Conservation (phyloP, 768 basidiomycete genomes). For the Fomitopsis pulvina region DNA sequence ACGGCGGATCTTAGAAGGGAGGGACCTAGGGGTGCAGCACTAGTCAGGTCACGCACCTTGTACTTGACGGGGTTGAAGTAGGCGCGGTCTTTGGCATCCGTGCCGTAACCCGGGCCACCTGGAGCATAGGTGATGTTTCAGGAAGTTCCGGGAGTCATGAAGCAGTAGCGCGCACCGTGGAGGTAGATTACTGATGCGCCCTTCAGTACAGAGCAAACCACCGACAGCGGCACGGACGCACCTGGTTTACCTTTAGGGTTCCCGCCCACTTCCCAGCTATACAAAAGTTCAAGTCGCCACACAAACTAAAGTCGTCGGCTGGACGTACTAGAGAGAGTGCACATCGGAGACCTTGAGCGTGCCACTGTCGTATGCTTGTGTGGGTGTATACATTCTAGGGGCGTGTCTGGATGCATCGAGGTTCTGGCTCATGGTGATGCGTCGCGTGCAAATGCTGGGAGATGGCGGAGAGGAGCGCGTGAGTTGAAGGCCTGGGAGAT, state of each 20-base stretch:
- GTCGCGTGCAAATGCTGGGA: neutral
- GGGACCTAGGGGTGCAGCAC: neutral
- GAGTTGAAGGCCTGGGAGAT: no score
- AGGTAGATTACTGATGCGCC: conserved; percentile 59
- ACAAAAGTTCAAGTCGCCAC: neutral
- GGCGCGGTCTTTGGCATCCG: conserved; percentile 54
- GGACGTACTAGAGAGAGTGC: conserved; percentile 68
- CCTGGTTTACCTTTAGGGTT: conserved; percentile 74
- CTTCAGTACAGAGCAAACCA: neutral
- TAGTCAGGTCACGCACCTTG: conserved; percentile 44
- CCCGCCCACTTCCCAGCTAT: conserved; percentile 77
- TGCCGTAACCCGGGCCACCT: conserved; percentile 83
- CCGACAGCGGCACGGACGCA: conserved; percentile 20
- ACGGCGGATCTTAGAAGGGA: neutral
- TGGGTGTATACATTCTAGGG: conserved; percentile 56
- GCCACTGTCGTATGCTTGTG: conserved; percentile 59
- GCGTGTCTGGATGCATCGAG: neutral
- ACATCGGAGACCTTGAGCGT: conserved; percentile 65
- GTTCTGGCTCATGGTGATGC: neutral
- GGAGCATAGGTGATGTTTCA: no score
- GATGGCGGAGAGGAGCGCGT: neutral
- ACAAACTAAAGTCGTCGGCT: conserved; percentile 2
- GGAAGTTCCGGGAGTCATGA: no score
- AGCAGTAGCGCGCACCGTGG: conserved; percentile 67
- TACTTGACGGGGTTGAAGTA: conserved; percentile 87